Evolutionary conservation across 2,329 filamentous ascomycete genomes (phyloP), one percentile per base, ranked within the genome.

Genomic region (Ciborinia camelliae): DNA sequence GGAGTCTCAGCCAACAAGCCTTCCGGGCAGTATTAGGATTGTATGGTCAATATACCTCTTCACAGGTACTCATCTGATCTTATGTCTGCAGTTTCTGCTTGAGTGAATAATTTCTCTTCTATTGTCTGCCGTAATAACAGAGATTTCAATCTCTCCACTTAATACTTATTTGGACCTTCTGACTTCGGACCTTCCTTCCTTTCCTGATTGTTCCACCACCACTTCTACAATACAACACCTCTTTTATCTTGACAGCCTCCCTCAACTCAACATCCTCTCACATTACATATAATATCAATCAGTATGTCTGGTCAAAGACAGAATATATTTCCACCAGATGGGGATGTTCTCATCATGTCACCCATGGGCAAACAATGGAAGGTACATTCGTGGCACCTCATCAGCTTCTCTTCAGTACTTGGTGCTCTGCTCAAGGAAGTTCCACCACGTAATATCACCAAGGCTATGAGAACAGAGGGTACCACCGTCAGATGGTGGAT

Each of bases 271-370:
- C 10, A 23, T 6, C 26, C 10, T 35, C 15, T 15, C 18, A 26
- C 14, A n/a, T n/a, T 26, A 20, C n/a, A 23, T 18, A 23, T 28
- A 26, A 15, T 18, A 59, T 12, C 12, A 32, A 54, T 18, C 26
- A 52, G 35, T 4, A 62, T 62, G 59, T 32, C 32, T 0, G 26
- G 7, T 55, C 30, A 41, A 20, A 32, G 23, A n/a, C 48, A 30
- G 1, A 67, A 69, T 1, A 26, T 61, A 15, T 72, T 72, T 32
- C 10, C 55, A 6, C 55, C 28, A 1, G 71, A 72, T 50, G 72
- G 68, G 1, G 71, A 75, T 62, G 70, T 74, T 8, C 57, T 71
- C 26, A 73, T 75, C 10, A 55, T 63, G 4, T 70, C 70, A 2
- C 67, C 66, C 5, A 66, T 66, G 20, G 72, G 72, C 8, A 67